These are phyloP conservation scores for Nepenthes mirabilis DNA, from an alignment of 148 eudicot species.

Conservation along the genomic window DNA sequence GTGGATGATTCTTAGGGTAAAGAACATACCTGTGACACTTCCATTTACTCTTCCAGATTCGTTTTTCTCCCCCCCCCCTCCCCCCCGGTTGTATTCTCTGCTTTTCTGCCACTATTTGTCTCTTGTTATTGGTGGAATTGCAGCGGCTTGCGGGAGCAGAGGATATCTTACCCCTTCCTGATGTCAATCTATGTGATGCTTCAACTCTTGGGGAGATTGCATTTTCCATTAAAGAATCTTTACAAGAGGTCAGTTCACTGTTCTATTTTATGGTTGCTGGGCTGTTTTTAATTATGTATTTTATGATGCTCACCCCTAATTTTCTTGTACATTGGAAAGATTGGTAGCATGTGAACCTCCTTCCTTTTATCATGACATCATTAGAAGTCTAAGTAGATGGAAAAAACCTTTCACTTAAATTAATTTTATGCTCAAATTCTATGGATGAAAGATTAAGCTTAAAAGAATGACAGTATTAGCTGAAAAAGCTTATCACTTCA, in stretches of 20 bases:
- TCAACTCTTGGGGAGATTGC: slow-evolving; percentile 31
- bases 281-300: no score
- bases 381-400: no score
- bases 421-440: no score
- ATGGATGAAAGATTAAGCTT: no score
- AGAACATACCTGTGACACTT: background rate
- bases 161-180: slow-evolving; percentile 53
- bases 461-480: no score
- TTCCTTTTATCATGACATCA: no score
- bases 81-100: background rate
- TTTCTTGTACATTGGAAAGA: no score
- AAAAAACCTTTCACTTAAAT: no score
- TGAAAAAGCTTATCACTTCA: no score
- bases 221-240: slow-evolving; percentile 34
- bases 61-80: background rate
- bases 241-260: slow-evolving; percentile 35
- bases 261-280: background rate
- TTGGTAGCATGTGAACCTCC: no score
- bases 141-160: slow-evolving; percentile 80
- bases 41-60: background rate
- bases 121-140: slow-evolving; percentile 6
- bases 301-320: no score
- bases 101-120: background rate
- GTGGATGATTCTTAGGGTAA: slow-evolving; percentile 72
- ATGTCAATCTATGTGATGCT: slow-evolving; percentile 25